Conservation (phyloP, 805 yeast species). For the Zygoascus biomembranicola region DNA sequence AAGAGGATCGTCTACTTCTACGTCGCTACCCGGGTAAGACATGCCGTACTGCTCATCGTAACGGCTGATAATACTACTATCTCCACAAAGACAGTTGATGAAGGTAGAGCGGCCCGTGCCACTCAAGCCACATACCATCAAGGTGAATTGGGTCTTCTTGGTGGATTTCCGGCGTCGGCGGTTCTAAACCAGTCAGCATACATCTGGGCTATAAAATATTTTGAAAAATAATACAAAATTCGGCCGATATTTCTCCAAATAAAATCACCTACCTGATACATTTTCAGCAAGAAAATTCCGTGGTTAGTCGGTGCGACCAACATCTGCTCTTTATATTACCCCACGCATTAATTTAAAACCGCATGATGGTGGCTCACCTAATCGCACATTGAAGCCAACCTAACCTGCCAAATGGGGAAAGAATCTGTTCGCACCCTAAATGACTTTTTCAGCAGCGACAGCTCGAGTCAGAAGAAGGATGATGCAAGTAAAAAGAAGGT, state of each 20-base stretch:
- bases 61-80: slow-evolving; percentile 32
- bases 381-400: background rate
- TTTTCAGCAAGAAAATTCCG: background rate
- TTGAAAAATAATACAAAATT: background rate
- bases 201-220: too few species aligned
- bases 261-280: background rate
- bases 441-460: background rate
- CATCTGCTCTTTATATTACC: background rate
- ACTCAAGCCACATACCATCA: slow-evolving; percentile 64
- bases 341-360: background rate
- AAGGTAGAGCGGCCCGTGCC: slow-evolving; percentile 73
- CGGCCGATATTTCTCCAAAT: background rate
- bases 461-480: background rate
- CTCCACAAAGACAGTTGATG: slow-evolving; percentile 55
- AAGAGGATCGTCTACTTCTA: slow-evolving; percentile 1
- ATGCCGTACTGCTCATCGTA: slow-evolving; percentile 3
- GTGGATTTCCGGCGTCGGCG: slow-evolving; percentile 41
- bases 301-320: background rate
- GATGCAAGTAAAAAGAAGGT: background rate
- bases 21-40: background rate
- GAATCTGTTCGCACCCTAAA: background rate
- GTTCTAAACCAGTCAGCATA: background rate
- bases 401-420: background rate
- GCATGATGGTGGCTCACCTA: background rate
- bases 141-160: slow-evolving; percentile 55